phyloP scores from a whole-genome alignment of 1,284 basidiomycete genomes.

The Vanrija pseudolonga region DNA sequence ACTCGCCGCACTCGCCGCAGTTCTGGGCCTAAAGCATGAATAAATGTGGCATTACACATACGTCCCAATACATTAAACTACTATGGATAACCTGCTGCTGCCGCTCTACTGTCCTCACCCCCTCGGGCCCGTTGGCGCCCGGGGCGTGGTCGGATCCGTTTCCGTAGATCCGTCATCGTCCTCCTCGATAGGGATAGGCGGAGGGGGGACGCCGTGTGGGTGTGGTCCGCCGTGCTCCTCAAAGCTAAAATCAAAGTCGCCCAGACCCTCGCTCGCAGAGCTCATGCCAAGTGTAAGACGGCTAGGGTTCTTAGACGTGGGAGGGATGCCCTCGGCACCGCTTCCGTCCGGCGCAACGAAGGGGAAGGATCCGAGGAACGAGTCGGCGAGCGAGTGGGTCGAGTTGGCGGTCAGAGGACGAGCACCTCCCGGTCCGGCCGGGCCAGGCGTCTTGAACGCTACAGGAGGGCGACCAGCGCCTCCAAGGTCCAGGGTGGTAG shows the following conservation, averaged over 20 bases:
- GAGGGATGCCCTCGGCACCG: neutral
- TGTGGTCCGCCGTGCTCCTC: constrained; percentile 12
- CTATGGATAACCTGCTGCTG: neutral
- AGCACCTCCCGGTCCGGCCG: neutral
- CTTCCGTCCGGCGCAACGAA: constrained; percentile 39
- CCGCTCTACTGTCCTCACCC: neutral
- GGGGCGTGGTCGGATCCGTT: constrained; percentile 2
- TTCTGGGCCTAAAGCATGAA: too few relatives aligned
- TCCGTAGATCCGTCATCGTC: neutral
- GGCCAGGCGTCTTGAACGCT: neutral
- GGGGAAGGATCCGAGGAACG: constrained; percentile 43
- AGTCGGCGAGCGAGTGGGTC: constrained; percentile 34
- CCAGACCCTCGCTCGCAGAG: constrained; percentile 34
- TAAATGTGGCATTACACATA: too few relatives aligned
- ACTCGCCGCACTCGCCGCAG: too few relatives aligned
- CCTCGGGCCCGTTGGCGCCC: neutral
- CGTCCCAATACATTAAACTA: neutral
- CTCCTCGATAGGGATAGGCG: neutral
- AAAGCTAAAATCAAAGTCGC: constrained; percentile 43
- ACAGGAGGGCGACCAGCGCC: neutral
- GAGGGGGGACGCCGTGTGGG: neutral
- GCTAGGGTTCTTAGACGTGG: constrained; percentile 1
- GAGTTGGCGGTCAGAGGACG: constrained; percentile 14
- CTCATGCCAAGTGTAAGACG: constrained; percentile 29
- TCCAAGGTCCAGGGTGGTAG: constrained; percentile 1